Percentiles rank a stretch among this genome's conserved stretches.
Conservation (phyloP, 805 yeast species). For the Candida maesae region DNA sequence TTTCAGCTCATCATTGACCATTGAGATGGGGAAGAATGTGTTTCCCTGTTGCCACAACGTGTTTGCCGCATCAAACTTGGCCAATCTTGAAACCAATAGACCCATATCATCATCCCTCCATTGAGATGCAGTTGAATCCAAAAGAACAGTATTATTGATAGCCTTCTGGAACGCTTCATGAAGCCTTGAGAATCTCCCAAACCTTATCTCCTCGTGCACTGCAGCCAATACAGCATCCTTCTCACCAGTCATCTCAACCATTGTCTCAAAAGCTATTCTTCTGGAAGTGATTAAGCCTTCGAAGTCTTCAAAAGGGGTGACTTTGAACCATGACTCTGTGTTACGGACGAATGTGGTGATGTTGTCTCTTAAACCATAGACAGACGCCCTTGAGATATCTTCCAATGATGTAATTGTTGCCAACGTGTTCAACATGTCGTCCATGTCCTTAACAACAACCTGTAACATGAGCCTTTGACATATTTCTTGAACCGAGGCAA, state of each 20-base stretch:
- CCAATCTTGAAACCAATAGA: constrained; percentile 8
- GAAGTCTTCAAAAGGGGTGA: constrained; percentile 31
- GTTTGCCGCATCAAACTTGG: constrained; percentile 47
- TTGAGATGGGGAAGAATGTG: constrained; percentile 52
- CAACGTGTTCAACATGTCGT: constrained; percentile 5
- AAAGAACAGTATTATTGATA: constrained; percentile 43
- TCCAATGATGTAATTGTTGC: constrained; percentile 16
- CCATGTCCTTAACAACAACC: neutral
- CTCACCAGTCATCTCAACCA: neutral
- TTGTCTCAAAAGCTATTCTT: constrained; percentile 28
- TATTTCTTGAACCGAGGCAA: constrained; percentile 1
- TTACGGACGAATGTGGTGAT: constrained; percentile 7
- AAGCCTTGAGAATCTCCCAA: constrained; percentile 38
- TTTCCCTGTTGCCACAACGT: constrained; percentile 66
- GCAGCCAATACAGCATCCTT: constrained; percentile 25
- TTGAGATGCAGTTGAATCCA: constrained; percentile 34
- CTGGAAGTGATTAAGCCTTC: constrained; percentile 45
- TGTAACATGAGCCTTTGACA: constrained; percentile 19
- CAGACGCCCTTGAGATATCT: neutral
- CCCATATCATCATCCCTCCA: constrained; percentile 1
- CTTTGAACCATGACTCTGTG: constrained; percentile 35
- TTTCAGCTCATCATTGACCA: constrained; percentile 36
- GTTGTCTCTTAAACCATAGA: neutral
- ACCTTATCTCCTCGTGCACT: constrained; percentile 38
- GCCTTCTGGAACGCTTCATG: constrained; percentile 44